Percentiles rank a stretch among this genome's conserved stretches.
Conservation (phyloP, 208 protist genomes). For the Leishmania turanica region DNA sequence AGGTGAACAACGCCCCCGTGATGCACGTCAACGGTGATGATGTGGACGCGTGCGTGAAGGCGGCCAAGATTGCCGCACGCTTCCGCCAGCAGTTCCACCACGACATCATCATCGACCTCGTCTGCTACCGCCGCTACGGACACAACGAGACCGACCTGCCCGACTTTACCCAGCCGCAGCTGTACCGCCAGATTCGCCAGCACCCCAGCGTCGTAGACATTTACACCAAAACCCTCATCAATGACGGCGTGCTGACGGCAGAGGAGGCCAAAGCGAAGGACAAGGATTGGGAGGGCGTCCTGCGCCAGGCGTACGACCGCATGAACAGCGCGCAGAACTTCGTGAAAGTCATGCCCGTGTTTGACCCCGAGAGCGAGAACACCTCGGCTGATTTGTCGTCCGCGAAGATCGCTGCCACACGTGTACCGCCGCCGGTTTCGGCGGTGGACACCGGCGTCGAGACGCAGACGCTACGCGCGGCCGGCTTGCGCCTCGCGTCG, state of each 20-base stretch:
- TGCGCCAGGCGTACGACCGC: constrained; percentile 85
- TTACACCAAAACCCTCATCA: constrained; percentile 87
- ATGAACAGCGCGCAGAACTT: constrained; percentile 84
- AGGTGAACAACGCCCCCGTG: constrained; percentile 95
- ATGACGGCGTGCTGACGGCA: constrained; percentile 76
- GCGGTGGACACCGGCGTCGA: constrained; percentile 78
- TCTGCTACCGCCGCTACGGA: constrained; percentile 97
- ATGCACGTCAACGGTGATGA: constrained; percentile 99
- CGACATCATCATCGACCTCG: constrained; percentile 97
- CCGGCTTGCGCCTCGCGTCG: constrained; percentile 84
- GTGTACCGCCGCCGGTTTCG: constrained; percentile 34
- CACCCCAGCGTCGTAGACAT: constrained; percentile 89
- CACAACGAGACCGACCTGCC: constrained; percentile 98
- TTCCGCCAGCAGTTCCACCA: constrained; percentile 94
- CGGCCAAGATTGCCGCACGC: constrained; percentile 86
- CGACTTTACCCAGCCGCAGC: constrained; percentile 96
- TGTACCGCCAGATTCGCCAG: constrained; percentile 94
- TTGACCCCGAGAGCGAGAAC: constrained; percentile 82
- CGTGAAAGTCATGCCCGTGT: constrained; percentile 70
- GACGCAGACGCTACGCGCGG: constrained; percentile 50
- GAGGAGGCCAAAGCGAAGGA: constrained; percentile 69
- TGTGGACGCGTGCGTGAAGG: constrained; percentile 93
- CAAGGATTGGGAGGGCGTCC: constrained; percentile 66
- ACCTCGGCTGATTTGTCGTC: constrained; percentile 51
- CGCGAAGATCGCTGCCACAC: constrained; percentile 38